Evolutionary conservation across 2,329 filamentous ascomycete species (phyloP).

Genomic region (Ophiocordyceps camponoti-saundersi): DNA sequence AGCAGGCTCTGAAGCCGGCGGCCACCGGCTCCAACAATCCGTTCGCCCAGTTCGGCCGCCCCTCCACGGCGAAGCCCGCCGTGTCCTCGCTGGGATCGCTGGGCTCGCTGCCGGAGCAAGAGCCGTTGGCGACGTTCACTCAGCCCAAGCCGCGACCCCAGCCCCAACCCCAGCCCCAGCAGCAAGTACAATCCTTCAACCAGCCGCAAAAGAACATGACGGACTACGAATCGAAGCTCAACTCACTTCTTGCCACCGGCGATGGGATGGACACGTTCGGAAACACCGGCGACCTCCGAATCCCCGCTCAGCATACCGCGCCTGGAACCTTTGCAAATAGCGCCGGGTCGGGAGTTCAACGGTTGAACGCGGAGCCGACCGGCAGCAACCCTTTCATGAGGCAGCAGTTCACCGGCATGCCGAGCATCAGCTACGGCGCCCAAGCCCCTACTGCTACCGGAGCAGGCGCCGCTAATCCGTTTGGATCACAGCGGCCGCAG

Average conservation of each 20-base stretch:
- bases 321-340: slow-evolving; percentile 95
- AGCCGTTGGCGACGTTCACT: slow-evolving; percentile 47
- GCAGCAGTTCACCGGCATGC: slow-evolving; percentile 68
- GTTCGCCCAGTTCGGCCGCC: slow-evolving; percentile 62
- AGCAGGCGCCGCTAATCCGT: slow-evolving; percentile 37
- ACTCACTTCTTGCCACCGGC: slow-evolving; percentile 67
- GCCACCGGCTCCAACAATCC: slow-evolving; percentile 96
- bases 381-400: slow-evolving; percentile 83
- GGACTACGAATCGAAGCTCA: slow-evolving; percentile 60
- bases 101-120: slow-evolving; percentile 66
- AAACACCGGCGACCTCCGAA: slow-evolving; percentile 89
- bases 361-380: slow-evolving; percentile 52
- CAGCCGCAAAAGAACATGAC: slow-evolving; percentile 36
- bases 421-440: slow-evolving; percentile 35
- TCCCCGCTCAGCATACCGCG: slow-evolving; percentile 90
- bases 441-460: slow-evolving; percentile 39
- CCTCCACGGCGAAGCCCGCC: slow-evolving; percentile 32
- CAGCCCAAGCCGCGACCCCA: slow-evolving; percentile 20
- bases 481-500: slow-evolving; percentile 32
- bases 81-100: slow-evolving; percentile 60
- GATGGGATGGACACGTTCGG: slow-evolving; percentile 96
- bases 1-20: slow-evolving; percentile 52
- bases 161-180: slow-evolving; percentile 25
- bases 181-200: slow-evolving; percentile 18
- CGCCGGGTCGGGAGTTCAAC: slow-evolving; percentile 62